Percentiles rank a stretch among this genome's conserved stretches.
Conservation (phyloP, 2,329 filamentous ascomycete species). For the Pseudohalonectria lignicola region DNA sequence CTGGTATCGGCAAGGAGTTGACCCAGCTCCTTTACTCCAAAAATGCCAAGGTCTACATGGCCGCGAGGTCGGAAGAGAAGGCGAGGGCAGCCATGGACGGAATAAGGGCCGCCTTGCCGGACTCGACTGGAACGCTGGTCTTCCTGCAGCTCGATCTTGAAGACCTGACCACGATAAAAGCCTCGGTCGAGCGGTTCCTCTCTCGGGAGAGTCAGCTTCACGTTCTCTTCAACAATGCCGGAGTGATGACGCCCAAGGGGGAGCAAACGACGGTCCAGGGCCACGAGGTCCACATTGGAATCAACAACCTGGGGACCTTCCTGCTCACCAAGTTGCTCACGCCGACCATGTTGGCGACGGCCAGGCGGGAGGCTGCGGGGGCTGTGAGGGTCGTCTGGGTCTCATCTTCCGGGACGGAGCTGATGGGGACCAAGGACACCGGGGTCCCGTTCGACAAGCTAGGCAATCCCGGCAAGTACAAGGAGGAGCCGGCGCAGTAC, state of each 20-base stretch:
- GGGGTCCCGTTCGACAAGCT: slow-evolving; percentile 7
- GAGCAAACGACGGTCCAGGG: slow-evolving; percentile 26
- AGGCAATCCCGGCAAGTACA: slow-evolving; percentile 7
- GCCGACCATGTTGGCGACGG: slow-evolving; percentile 9
- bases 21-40: slow-evolving; percentile 35
- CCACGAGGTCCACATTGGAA: slow-evolving; percentile 22
- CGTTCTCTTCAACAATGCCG: slow-evolving; percentile 28
- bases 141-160: slow-evolving; percentile 21
- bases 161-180: slow-evolving; percentile 14
- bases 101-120: slow-evolving; percentile 17
- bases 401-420: slow-evolving; percentile 8
- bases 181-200: slow-evolving; percentile 11
- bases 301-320: slow-evolving; percentile 9
- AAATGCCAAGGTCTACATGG: slow-evolving; percentile 39
- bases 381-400: slow-evolving; percentile 14
- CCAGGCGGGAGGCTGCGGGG: slow-evolving; percentile 2
- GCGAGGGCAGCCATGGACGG: slow-evolving; percentile 26
- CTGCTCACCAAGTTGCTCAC: slow-evolving; percentile 14
- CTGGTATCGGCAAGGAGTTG: slow-evolving; percentile 34
- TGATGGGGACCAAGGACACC: background rate
- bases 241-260: slow-evolving; percentile 19
- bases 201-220: slow-evolving; percentile 16
- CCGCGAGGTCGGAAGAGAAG: slow-evolving; percentile 30
- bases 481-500: background rate
- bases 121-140: slow-evolving; percentile 15